phyloP scores from a whole-genome alignment of 306 rosid species.

The Vigna nakashimae region DNA sequence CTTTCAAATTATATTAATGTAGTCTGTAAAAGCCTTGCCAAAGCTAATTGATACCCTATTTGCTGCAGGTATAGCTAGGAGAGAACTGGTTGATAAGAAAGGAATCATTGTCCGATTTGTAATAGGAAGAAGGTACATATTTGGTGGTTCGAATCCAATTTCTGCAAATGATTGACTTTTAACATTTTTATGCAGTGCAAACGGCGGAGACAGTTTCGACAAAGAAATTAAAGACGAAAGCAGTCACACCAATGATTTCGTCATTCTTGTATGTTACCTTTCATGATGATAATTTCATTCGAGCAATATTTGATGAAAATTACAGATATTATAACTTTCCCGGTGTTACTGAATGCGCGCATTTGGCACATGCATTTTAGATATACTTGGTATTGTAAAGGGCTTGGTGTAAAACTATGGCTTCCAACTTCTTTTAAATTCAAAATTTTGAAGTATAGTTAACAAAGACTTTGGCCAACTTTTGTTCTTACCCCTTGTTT shows the following conservation, averaged over 20 bases:
- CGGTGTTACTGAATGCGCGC: slow-evolving; percentile 17
- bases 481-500: slow-evolving; percentile 4
- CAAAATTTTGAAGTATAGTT: not conserved
- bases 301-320: slow-evolving; percentile 26
- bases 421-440: slow-evolving; percentile 1
- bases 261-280: slow-evolving; percentile 64
- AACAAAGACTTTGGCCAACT: slow-evolving; percentile 3
- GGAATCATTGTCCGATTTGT: slow-evolving; percentile 67
- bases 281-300: slow-evolving; percentile 29
- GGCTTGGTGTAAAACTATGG: slow-evolving; percentile 18
- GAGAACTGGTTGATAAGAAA: slow-evolving; percentile 55
- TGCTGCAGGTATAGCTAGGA: slow-evolving; percentile 59
- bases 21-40: slow-evolving; percentile 2
- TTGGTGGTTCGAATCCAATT: slow-evolving; percentile 40
- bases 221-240: slow-evolving; percentile 60
- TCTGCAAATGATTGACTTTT: slow-evolving; percentile 35
- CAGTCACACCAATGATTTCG: slow-evolving; percentile 66
- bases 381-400: not conserved
- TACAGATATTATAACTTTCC: slow-evolving; percentile 15
- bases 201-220: slow-evolving; percentile 71
- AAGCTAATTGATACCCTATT: slow-evolving; percentile 11
- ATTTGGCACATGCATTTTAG: not conserved
- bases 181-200: slow-evolving; percentile 60
- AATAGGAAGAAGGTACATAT: slow-evolving; percentile 68
- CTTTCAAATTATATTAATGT: slow-evolving; percentile 21